Base-by-base conservation (phyloP, 169 alveolate genomes). In the Cryptosporidium ryanae region DNA sequence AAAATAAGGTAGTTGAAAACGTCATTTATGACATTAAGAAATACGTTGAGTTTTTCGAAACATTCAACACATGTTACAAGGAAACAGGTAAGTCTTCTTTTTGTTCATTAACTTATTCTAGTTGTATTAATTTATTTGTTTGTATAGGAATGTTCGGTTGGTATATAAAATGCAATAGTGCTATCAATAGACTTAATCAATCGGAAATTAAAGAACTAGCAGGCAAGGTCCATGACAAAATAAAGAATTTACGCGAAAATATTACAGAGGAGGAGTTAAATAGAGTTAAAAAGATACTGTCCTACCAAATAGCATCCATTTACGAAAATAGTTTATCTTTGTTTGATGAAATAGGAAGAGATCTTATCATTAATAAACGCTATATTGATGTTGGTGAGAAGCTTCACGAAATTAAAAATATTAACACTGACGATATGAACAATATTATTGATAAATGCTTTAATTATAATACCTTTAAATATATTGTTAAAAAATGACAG, bases 11-110 rank as follows among this genome's bases (percentile, higher is more conserved):
- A 18, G 12, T 54, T 43, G 54, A 66, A 54, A 68, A 44, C 17
- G 44, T 90, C 38, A 50, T 91, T 90, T 18, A 10, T 29, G 82
- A 64, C 18, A 52, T 55, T 68, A 55, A 68, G 15, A 65, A 49
- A 32, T 31, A 64, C 21, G 96, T 96, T 29, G 96, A 95, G 48
- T 84, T 84, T 34, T 95, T 92, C 84, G 92, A 94, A 34, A 94
- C 96, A 6, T 95, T 95, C 82, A 95, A 95, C 71, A 95, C 96
- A 1, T 92, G 95, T 71, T 97, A 97, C 92, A 93, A 95, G 55
- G 98, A 97, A 84, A 95, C 98, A 44, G 99, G 99, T 25, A 83
- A 96, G 43, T 96, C 99, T 98, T 8, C 90, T 90, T 82, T 92
- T 21, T 52, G 18, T 29, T 1, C 6, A 1, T 31, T 61, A 27